A percentile compares a stretch with the other conserved stretches of the same genome.
phyloP scores from a whole-genome alignment of 352 stramenopile species.

The Phytophthora macrochlamydospora region DNA sequence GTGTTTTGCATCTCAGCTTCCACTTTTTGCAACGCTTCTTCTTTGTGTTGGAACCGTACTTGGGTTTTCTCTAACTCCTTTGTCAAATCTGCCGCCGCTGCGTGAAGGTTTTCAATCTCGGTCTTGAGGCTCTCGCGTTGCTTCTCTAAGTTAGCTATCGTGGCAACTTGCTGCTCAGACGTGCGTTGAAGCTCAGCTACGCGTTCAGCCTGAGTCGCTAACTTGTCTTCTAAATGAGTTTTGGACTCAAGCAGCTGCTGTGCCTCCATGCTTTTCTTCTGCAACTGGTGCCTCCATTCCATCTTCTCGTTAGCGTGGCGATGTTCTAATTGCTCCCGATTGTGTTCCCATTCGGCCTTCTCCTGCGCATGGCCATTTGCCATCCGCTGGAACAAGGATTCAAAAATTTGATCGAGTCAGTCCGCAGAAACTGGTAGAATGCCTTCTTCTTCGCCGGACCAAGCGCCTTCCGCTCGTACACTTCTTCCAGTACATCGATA shows the following conservation, averaged over 20 bases:
- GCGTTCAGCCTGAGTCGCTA: conserved; percentile 38
- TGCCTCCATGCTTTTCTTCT: conserved; percentile 54
- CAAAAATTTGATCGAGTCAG: conserved; percentile 59
- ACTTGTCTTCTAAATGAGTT: conserved; percentile 60
- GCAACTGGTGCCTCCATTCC: conserved; percentile 50
- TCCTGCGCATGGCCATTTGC: conserved; percentile 26
- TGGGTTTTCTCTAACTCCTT: conserved; percentile 64
- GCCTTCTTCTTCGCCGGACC: conserved; percentile 72
- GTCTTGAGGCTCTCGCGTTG: conserved; percentile 28
- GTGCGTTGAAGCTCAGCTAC: conserved; percentile 47
- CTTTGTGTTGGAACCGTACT: conserved; percentile 54
- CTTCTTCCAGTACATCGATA: conserved; percentile 52
- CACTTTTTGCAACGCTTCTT: conserved; percentile 37
- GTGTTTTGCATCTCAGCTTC: conserved; percentile 33
- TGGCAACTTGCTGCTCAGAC: conserved; percentile 40
- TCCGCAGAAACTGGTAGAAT: conserved; percentile 71
- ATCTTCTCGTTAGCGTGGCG: conserved; percentile 40
- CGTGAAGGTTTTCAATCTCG: conserved; percentile 43
- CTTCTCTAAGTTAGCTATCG: conserved; percentile 41
- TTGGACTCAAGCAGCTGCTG: conserved; percentile 53
- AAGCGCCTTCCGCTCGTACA: conserved; percentile 63
- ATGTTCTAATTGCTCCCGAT: conserved; percentile 41
- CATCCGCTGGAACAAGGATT: conserved; percentile 54
- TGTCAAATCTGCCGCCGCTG: conserved; percentile 29
- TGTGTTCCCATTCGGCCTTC: conserved; percentile 32